Percentiles rank a stretch among this genome's conserved stretches.
phyloP scores from a whole-genome alignment of 805 yeast species.

The Kazachstania africana region DNA sequence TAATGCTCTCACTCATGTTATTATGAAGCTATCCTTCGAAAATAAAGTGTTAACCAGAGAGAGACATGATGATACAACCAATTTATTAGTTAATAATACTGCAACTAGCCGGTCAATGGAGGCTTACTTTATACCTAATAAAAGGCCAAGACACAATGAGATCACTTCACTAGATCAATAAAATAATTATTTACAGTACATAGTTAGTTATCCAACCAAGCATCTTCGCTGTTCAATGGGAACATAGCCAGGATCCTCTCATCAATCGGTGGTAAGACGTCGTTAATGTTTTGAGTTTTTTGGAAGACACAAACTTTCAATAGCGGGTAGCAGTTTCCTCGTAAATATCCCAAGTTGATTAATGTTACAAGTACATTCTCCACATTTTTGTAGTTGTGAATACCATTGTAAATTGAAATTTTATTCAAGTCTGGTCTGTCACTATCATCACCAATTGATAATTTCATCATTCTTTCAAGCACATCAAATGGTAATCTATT shows the following conservation, averaged over 20 bases:
- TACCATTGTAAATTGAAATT: conserved; percentile 13
- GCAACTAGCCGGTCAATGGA: too few relatives aligned
- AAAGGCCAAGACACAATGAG: too few relatives aligned
- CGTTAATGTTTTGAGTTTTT: conserved; percentile 15
- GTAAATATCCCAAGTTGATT: conserved; percentile 19
- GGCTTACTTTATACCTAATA: too few relatives aligned
- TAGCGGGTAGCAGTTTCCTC: conserved; percentile 26
- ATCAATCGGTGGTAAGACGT: conserved; percentile 20
- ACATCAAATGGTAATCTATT: conserved; percentile 21
- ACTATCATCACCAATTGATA: conserved; percentile 11
- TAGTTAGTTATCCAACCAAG: conserved; percentile 17
- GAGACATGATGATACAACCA: not conserved
- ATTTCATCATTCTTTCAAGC: conserved; percentile 9
- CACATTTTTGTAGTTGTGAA: conserved; percentile 13
- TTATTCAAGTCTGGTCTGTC: not conserved
- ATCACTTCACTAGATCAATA: too few relatives aligned
- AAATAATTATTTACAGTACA: not conserved
- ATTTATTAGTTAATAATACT: too few relatives aligned
- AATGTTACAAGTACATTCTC: conserved; percentile 23
- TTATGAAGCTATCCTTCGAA: not conserved
- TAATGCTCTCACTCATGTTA: not conserved
- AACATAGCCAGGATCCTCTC: conserved; percentile 18
- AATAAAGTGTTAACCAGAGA: not conserved
- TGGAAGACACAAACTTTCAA: conserved; percentile 21
- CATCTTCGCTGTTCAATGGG: conserved; percentile 20